Percentiles rank a stretch among this genome's conserved stretches.
These are phyloP conservation scores for Santalum album DNA, from an alignment of 164 flowering plant species.

Conservation along the genomic window DNA sequence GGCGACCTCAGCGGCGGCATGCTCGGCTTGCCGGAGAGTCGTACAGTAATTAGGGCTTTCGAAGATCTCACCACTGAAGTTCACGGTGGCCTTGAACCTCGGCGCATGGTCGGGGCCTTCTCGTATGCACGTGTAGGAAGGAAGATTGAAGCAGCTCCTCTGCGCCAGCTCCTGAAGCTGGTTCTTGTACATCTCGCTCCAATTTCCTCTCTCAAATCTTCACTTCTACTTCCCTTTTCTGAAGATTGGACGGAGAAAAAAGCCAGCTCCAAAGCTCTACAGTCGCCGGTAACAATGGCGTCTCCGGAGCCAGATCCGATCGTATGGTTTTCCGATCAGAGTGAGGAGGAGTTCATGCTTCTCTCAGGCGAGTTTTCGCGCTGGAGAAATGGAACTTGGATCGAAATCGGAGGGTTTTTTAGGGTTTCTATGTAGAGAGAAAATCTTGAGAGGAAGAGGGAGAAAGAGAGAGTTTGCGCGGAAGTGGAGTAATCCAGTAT, in stretches of 20 bases:
- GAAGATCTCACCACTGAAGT: slow-evolving; percentile 87
- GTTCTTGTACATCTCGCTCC: slow-evolving; percentile 76
- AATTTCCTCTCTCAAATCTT: slow-evolving; percentile 10
- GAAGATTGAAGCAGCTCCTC: slow-evolving; percentile 96
- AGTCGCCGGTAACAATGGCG: background rate
- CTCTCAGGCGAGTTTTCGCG: background rate
- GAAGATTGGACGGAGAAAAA: no score
- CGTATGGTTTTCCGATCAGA: background rate
- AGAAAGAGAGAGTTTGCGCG: slow-evolving; percentile 5
- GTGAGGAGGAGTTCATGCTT: background rate
- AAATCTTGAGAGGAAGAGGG: background rate
- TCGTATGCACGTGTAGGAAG: slow-evolving; percentile 78
- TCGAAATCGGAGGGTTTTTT: slow-evolving; percentile 12
- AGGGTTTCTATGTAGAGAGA: slow-evolving; percentile 17
- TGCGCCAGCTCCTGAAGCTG: slow-evolving; percentile 99
- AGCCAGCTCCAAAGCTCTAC: background rate
- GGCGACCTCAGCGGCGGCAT: slow-evolving; percentile 97
- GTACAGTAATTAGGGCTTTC: slow-evolving; percentile 80
- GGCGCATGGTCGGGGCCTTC: slow-evolving; percentile 99
- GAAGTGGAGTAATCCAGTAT: no score
- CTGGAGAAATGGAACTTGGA: background rate
- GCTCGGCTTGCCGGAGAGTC: slow-evolving; percentile 96
- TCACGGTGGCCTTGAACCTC: slow-evolving; percentile 86
- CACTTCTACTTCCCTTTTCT: background rate
- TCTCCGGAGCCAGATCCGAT: slow-evolving; percentile 13